phyloP scores from a whole-genome alignment of 139 green algal genomes.

The Coelastrella sp. region DNA sequence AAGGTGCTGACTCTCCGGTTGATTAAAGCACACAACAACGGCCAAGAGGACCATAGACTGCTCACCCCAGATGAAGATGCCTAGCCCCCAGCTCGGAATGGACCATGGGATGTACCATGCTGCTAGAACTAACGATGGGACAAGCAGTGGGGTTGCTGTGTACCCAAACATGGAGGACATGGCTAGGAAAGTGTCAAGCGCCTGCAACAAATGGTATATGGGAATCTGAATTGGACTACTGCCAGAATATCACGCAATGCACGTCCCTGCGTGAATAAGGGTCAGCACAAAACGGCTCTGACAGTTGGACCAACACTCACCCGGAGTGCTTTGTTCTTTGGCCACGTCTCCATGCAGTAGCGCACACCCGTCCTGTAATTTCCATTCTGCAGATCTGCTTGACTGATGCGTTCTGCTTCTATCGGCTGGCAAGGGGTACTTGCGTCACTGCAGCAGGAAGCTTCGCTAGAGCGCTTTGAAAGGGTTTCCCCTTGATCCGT shows the following conservation, averaged over 20 bases:
- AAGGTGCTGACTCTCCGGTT: too few species aligned
- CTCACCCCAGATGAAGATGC: slow-evolving; percentile 17
- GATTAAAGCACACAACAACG: too few species aligned
- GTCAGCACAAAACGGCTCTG: neutral
- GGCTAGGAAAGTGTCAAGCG: slow-evolving; percentile 19
- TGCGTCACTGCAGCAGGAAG: slow-evolving; percentile 3
- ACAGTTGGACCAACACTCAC: neutral
- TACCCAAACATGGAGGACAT: slow-evolving; percentile 45
- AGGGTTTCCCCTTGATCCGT: neutral
- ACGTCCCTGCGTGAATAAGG: neutral
- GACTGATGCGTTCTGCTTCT: neutral
- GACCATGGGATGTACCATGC: neutral
- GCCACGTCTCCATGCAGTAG: slow-evolving; percentile 35
- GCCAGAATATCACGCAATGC: too few species aligned
- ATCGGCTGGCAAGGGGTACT: neutral
- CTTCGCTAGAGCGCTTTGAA: slow-evolving; percentile 1
- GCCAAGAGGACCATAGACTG: neutral
- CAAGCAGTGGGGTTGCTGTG: slow-evolving; percentile 32
- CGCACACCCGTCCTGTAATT: slow-evolving; percentile 29
- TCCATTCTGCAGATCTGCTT: neutral
- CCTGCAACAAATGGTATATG: neutral
- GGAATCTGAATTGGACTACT: too few species aligned
- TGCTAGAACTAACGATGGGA: neutral
- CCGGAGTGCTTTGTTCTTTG: slow-evolving; percentile 4
- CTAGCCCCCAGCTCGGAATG: neutral